Conservation (phyloP, 129 eudicot species). For the Chrysanthemum lavandulifolium region DNA sequence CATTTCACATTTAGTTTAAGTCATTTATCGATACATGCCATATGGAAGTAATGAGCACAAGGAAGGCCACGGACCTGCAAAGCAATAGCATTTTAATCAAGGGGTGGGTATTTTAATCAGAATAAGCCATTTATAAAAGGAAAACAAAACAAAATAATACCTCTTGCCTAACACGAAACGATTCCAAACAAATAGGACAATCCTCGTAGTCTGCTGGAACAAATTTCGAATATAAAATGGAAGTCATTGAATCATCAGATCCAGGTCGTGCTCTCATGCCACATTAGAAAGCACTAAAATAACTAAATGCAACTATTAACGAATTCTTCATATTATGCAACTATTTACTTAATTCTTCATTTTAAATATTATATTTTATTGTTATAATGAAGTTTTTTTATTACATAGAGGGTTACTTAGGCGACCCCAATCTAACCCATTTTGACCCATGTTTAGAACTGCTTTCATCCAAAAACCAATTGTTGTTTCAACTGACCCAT, state of each 20-base stretch:
- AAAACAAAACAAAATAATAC: constrained; percentile 32
- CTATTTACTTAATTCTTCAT: too few species aligned
- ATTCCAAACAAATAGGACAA: constrained; percentile 62
- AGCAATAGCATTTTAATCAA: background rate
- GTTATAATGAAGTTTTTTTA: too few species aligned
- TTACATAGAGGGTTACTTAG: too few species aligned
- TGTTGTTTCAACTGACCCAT: too few species aligned
- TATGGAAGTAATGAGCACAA: too few species aligned
- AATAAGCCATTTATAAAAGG: background rate
- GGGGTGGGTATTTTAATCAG: background rate
- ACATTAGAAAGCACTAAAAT: background rate
- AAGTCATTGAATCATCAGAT: constrained; percentile 86
- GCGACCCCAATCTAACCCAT: too few species aligned
- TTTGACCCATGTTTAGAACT: too few species aligned
- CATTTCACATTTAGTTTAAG: constrained; percentile 71
- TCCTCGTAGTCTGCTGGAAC: constrained; percentile 65
- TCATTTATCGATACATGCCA: too few species aligned
- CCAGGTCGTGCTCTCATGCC: constrained; percentile 50
- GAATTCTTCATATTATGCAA: too few species aligned
- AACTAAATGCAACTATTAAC: background rate
- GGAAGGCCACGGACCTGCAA: constrained; percentile 92
- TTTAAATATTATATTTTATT: too few species aligned
- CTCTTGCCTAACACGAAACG: constrained; percentile 82
- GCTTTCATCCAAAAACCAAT: too few species aligned
- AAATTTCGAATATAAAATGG: constrained; percentile 72